Conservation (phyloP, 2,329 filamentous ascomycete species). For the Pestalotiopsis sp. region DNA sequence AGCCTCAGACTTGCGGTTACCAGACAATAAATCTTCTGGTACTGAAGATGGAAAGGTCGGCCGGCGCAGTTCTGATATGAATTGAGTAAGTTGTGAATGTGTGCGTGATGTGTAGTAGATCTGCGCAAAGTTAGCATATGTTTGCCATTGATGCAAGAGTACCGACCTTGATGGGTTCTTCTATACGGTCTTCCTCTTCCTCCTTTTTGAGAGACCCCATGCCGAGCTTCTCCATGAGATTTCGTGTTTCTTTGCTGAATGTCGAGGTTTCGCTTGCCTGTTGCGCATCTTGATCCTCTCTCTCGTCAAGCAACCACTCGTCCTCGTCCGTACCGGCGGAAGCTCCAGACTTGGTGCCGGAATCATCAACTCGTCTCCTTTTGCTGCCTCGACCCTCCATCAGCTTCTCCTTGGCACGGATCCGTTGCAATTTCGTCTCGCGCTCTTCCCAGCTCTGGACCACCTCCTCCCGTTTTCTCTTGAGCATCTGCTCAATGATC, state of each 20-base stretch:
- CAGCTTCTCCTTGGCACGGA: slow-evolving; percentile 65
- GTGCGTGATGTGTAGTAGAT: slow-evolving; percentile 93
- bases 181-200: slow-evolving; percentile 44
- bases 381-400: slow-evolving; percentile 54
- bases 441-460: slow-evolving; percentile 70
- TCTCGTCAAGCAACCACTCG: slow-evolving; percentile 74
- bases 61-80: slow-evolving; percentile 78
- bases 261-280: slow-evolving; percentile 46
- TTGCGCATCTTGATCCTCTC: slow-evolving; percentile 50
- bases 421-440: slow-evolving; percentile 68
- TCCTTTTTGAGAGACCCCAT: slow-evolving; percentile 38
- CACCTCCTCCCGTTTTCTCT: slow-evolving; percentile 69
- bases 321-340: slow-evolving; percentile 59
- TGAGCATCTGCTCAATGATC: slow-evolving; percentile 78
- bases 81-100: slow-evolving; percentile 89
- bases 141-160: slow-evolving; percentile 17
- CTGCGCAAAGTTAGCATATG: slow-evolving; percentile 33
- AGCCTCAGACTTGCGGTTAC: slow-evolving; percentile 26
- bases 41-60: slow-evolving; percentile 78
- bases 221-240: slow-evolving; percentile 69
- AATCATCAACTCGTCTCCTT: slow-evolving; percentile 46
- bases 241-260: slow-evolving; percentile 75
- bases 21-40: slow-evolving; percentile 41
- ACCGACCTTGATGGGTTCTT: slow-evolving; percentile 67
- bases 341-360: slow-evolving; percentile 16